Conservation (phyloP, 441 rosid genomes). For the Bocquillonia castaneifolia region DNA sequence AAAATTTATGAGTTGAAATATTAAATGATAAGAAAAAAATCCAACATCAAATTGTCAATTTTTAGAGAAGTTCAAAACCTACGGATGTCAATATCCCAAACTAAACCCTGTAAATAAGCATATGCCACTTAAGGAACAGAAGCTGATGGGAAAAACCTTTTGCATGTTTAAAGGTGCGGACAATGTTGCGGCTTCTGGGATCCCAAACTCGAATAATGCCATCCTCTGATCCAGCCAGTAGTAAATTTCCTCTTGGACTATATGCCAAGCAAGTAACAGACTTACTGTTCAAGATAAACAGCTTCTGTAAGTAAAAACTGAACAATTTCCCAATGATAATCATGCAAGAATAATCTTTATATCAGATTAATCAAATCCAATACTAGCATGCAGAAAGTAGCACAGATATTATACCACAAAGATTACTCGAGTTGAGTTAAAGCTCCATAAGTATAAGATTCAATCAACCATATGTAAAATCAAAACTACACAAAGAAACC, state of each 20-base stretch:
- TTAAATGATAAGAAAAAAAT: no score
- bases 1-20: no score
- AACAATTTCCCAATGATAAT: neutral
- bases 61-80: no score
- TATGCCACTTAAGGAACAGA: slow-evolving; percentile 6
- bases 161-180: slow-evolving; percentile 55
- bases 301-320: neutral
- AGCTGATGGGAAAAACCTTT: slow-evolving; percentile 41
- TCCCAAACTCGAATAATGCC: slow-evolving; percentile 70
- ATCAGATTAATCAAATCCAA: neutral
- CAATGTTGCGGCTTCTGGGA: slow-evolving; percentile 35
- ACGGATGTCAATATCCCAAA: no score
- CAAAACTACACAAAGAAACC: neutral
- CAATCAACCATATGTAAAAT: neutral
- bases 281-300: slow-evolving; percentile 41
- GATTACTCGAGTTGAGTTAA: no score
- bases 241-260: slow-evolving; percentile 44
- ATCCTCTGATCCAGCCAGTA: slow-evolving; percentile 82
- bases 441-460: neutral
- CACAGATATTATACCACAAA: neutral
- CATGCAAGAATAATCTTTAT: neutral
- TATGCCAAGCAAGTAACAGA: slow-evolving; percentile 71
- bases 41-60: no score
- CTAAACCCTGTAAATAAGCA: neutral
- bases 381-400: neutral